phyloP scores from a whole-genome alignment of 148 eudicot genomes.

The Vaccinium myrtillus region DNA sequence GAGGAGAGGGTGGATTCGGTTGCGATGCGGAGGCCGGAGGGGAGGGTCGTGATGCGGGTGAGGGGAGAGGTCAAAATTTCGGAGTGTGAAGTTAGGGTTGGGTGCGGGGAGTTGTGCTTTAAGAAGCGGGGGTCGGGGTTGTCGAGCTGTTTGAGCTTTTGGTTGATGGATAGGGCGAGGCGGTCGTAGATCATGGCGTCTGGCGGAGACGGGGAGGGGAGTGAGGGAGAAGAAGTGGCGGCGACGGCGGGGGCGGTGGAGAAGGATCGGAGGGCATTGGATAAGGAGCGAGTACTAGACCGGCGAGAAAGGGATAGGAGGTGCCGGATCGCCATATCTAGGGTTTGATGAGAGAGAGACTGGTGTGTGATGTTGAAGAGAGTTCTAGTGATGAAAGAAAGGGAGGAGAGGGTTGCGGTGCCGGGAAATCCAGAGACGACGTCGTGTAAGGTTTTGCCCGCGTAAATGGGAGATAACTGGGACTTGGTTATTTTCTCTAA shows the following conservation, averaged over 20 bases:
- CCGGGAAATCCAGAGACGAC: no score
- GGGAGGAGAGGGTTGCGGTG: background rate
- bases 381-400: background rate
- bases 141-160: conserved; percentile 46
- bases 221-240: conserved; percentile 24
- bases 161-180: conserved; percentile 57
- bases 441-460: no score
- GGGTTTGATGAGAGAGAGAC: background rate
- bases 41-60: conserved; percentile 64
- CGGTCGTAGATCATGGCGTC: conserved; percentile 71
- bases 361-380: background rate
- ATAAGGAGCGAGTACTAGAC: conserved; percentile 12
- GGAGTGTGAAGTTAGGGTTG: conserved; percentile 52
- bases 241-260: conserved; percentile 37
- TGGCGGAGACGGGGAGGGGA: conserved; percentile 49
- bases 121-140: conserved; percentile 63
- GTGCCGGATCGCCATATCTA: conserved; percentile 55
- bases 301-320: conserved; percentile 53
- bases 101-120: conserved; percentile 62
- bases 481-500: no score
- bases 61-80: conserved; percentile 50
- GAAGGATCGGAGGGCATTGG: conserved; percentile 10
- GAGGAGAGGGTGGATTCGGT: conserved; percentile 58
- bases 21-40: conserved; percentile 70
- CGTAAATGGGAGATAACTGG: no score